A percentile compares a stretch with the other conserved stretches of the same genome.
Conservation (phyloP, 495 filamentous ascomycete species). For the Hyphodiscus hymeniophilus region DNA sequence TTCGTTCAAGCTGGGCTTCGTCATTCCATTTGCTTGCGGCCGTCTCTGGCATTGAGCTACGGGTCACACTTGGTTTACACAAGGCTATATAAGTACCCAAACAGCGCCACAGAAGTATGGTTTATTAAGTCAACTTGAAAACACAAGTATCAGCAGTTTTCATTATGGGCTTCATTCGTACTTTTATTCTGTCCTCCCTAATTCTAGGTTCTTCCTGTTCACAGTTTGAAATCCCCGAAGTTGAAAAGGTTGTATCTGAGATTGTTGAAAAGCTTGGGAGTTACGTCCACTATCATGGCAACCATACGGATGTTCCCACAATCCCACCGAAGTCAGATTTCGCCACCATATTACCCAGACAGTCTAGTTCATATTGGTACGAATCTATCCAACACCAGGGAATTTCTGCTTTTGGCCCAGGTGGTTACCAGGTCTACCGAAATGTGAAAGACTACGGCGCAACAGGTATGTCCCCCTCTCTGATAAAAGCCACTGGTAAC, state of each 20-base stretch:
- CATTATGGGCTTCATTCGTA: neutral
- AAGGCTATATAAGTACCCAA: too few species aligned
- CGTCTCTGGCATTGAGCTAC: too few species aligned
- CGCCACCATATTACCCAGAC: neutral
- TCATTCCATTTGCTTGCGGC: too few species aligned
- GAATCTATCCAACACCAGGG: slow-evolving; percentile 58
- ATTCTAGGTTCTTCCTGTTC: neutral
- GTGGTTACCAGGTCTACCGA: slow-evolving; percentile 66
- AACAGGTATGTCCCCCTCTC: slow-evolving; percentile 40
- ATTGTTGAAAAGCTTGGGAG: neutral
- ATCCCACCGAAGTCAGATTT: neutral
- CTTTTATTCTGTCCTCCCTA: neutral
- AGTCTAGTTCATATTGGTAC: neutral
- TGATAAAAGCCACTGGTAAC: neutral
- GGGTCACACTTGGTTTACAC: too few species aligned
- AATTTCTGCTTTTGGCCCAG: slow-evolving; percentile 50
- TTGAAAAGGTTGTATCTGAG: neutral
- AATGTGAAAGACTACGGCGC: slow-evolving; percentile 85
- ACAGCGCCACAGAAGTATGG: too few species aligned
- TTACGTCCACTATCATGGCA: slow-evolving; percentile 3
- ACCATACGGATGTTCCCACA: neutral
- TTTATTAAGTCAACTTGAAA: too few species aligned
- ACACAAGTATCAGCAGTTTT: neutral
- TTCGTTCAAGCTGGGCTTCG: too few species aligned
- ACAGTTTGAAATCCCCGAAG: slow-evolving; percentile 1